A percentile compares a stretch with the other conserved stretches of the same genome.
phyloP scores from a whole-genome alignment of 805 yeast species.

The Metschnikowia santaceciliae region DNA sequence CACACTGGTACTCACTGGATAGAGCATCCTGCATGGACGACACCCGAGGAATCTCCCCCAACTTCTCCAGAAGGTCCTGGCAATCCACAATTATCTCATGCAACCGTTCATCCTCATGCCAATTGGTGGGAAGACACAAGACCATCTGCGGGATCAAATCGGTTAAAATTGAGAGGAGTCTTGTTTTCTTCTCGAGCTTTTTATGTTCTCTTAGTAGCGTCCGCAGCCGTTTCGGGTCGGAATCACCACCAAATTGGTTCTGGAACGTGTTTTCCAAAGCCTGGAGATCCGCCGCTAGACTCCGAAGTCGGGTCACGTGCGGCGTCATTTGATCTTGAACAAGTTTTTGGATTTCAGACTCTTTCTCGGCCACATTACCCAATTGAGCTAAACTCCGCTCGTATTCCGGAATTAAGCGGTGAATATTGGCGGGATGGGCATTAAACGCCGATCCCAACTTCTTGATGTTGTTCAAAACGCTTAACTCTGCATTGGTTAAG shows the following conservation, averaged over 20 bases:
- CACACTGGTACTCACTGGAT: background rate
- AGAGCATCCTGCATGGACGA: conserved; percentile 1
- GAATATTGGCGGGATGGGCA: conserved; percentile 17
- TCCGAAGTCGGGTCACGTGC: conserved; percentile 12
- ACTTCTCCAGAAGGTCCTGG: conserved; percentile 20
- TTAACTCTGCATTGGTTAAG: conserved; percentile 26
- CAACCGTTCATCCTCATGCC: conserved; percentile 32
- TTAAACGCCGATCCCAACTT: conserved; percentile 18
- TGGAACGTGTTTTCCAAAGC: conserved; percentile 13
- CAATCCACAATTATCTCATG: conserved; percentile 26
- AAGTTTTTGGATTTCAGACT: background rate
- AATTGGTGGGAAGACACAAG: conserved; percentile 31
- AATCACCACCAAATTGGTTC: conserved; percentile 6
- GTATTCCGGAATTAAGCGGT: conserved; percentile 12
- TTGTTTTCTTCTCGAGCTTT: conserved; percentile 15
- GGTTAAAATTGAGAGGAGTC: conserved; percentile 14
- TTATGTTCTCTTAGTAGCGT: conserved; percentile 12
- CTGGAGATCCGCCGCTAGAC: conserved; percentile 13
- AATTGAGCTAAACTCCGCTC: background rate
- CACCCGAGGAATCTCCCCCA: conserved; percentile 18
- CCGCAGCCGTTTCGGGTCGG: conserved; percentile 4
- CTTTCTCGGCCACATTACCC: conserved; percentile 5
- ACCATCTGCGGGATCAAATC: conserved; percentile 33
- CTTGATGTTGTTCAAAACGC: conserved; percentile 21
- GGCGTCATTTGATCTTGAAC: conserved; percentile 1